A percentile compares a stretch with the other conserved stretches of the same genome.
Conservation (phyloP, 116 monocot genomes). For the Phalaenopsis hybrid region DNA sequence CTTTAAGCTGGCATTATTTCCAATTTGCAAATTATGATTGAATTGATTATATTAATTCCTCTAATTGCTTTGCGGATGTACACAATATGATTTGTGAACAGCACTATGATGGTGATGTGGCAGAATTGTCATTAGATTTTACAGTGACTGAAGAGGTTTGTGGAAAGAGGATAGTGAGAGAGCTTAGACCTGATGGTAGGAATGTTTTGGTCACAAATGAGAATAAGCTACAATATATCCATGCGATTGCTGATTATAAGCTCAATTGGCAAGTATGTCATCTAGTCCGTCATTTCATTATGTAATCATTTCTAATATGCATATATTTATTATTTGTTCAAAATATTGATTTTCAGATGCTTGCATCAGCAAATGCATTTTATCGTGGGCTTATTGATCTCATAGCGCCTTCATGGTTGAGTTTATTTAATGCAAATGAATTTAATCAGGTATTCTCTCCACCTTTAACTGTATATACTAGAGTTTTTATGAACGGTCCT, state of each 20-base stretch:
- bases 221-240: conserved; percentile 89
- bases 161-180: conserved; percentile 55
- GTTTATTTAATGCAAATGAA: conserved; percentile 95
- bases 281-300: neutral
- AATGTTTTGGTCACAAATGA: conserved; percentile 67
- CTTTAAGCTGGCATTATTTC: neutral
- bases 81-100: conserved; percentile 14
- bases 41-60: conserved; percentile 5
- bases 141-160: conserved; percentile 76
- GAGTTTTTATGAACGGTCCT: neutral
- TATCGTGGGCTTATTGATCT: conserved; percentile 82
- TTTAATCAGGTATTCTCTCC: conserved; percentile 76
- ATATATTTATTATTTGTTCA: neutral
- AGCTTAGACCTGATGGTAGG: conserved; percentile 76
- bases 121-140: conserved; percentile 78
- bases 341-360: conserved; percentile 49
- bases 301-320: neutral
- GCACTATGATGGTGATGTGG: conserved; percentile 81
- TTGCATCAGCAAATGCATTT: conserved; percentile 92
- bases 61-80: neutral
- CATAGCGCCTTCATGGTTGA: conserved; percentile 85
- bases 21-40: neutral
- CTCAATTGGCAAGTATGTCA: conserved; percentile 70
- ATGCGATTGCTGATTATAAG: conserved; percentile 89
- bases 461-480: neutral